Percentiles rank a stretch among this genome's conserved stretches.
phyloP scores from a whole-genome alignment of 176 grass and related monocot genomes.

The Oryza nivara region DNA sequence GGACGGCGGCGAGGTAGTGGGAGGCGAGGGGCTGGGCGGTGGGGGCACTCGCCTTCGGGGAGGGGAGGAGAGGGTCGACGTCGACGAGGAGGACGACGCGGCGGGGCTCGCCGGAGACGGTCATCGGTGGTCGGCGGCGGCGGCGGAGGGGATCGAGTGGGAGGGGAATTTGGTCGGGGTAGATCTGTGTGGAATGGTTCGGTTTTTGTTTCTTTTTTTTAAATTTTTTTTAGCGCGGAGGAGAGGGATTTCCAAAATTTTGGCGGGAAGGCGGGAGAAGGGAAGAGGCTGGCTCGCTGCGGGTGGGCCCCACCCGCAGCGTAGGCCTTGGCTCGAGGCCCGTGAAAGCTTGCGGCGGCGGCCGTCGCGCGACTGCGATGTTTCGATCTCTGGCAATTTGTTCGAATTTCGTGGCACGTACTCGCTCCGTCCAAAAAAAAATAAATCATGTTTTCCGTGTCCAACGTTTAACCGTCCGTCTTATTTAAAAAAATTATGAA shows the following conservation, averaged over 20 bases:
- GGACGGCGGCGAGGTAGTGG: slow-evolving; percentile 50
- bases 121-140: slow-evolving; percentile 38
- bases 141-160: background rate
- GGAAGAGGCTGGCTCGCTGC: background rate
- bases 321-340: background rate
- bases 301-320: background rate
- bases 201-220: background rate
- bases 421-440: too few species aligned
- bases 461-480: too few species aligned
- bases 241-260: slow-evolving; percentile 42
- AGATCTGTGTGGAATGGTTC: slow-evolving; percentile 40
- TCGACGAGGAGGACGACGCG: slow-evolving; percentile 75
- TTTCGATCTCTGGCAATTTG: background rate
- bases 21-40: background rate
- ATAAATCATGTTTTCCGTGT: too few species aligned
- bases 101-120: slow-evolving; percentile 43
- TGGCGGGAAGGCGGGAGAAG: slow-evolving; percentile 49
- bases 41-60: background rate
- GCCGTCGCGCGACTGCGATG: background rate
- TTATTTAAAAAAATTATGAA: too few species aligned
- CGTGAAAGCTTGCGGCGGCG: too few species aligned
- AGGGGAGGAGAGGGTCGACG: slow-evolving; percentile 51
- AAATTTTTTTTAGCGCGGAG: background rate
- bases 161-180: background rate
- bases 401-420: too few species aligned